Evolutionary conservation across 2,329 filamentous ascomycete species (phyloP).

Genomic region (Alternaria alternata): DNA sequence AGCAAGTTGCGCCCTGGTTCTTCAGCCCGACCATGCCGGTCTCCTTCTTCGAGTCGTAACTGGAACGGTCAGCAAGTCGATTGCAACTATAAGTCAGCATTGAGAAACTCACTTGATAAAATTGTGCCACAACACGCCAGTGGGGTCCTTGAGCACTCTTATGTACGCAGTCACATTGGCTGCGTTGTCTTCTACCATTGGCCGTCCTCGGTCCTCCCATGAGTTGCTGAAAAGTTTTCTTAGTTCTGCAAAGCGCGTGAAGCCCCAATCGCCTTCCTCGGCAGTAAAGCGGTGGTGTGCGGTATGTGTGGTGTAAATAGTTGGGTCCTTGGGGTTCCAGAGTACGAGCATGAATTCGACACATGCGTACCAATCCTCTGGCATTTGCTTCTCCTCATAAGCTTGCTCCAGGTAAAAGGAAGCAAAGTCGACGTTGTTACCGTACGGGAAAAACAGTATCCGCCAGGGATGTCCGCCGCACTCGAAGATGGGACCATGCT

Average conservation of each 20-base stretch:
- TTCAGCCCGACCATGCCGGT: slow-evolving; percentile 96
- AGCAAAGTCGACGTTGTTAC: slow-evolving; percentile 91
- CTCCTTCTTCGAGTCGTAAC: slow-evolving; percentile 98
- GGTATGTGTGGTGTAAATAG: slow-evolving; percentile 74
- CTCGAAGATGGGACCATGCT: slow-evolving; percentile 87
- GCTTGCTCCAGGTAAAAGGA: slow-evolving; percentile 98
- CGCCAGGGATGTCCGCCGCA: slow-evolving; percentile 92
- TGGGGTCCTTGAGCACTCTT: slow-evolving; percentile 84
- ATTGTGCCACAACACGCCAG: slow-evolving; percentile 89
- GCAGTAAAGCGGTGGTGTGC: slow-evolving; percentile 97
- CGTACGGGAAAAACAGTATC: slow-evolving; percentile 92
- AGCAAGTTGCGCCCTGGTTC: slow-evolving; percentile 84
- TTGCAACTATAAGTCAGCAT: neutral
- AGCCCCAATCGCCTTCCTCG: slow-evolving; percentile 98
- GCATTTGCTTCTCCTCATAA: slow-evolving; percentile 75
- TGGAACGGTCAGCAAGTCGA: slow-evolving; percentile 16
- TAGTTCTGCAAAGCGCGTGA: slow-evolving; percentile 93
- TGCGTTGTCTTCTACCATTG: slow-evolving; percentile 77
- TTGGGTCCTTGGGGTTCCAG: slow-evolving; percentile 94
- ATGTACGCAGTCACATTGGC: slow-evolving; percentile 86
- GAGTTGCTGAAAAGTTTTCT: slow-evolving; percentile 81
- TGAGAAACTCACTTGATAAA: slow-evolving; percentile 69
- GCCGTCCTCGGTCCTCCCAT: slow-evolving; percentile 74
- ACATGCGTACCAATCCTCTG: slow-evolving; percentile 95
- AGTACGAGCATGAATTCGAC: slow-evolving; percentile 94